Base-by-base conservation (phyloP, 805 yeast species). In the Candida broadrunensis region DNA sequence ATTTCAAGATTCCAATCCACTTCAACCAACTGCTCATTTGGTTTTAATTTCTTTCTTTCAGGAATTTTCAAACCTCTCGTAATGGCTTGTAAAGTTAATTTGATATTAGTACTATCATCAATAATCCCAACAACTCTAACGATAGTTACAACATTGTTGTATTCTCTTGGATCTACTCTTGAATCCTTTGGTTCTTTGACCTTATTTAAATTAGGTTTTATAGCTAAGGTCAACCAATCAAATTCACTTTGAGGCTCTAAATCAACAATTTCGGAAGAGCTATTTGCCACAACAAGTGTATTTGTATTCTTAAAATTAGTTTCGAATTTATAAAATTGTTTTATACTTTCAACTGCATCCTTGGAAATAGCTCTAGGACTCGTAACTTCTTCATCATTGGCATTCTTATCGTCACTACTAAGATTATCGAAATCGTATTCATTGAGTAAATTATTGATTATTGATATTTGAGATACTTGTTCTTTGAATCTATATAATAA, bases 51-150 rank as follows among this genome's bases (percentile, higher is more conserved):
- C 26, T 36, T 43, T 18, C 35, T 21, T 25, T 19, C 39, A 9
- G 31, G 44, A 4, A 38, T 39, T 33, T 44, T 50, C 30, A 18
- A 35, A 13, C 74, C 83, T 44, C 85, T 61, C 0, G 70, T 50
- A 3, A 78, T 42, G 2, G 82, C 82, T 48, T 72, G 77, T 36
- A 79, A 63, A 0, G 78, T 71, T 17, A 80, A 40, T 16, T 70
- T 63, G 34, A 78, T 60, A 37, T 61, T 61, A 31, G 67, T 65
- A n/a, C 64, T 58, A 37, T 67, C 75, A 39, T 70, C 76, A 16
- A 65, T 55, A 13, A 78, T 52, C 2, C 77, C 80, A 3, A 72
- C 69, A 2, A 80, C 64, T 39, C 75, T 60, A 24, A 72, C 75
- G 3, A 77, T 54, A 2, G 80, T 73, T 25, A 63, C 67, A 0